Percentiles rank a stretch among this genome's conserved stretches.
phyloP scores from a whole-genome alignment of 345 rosid genomes.

The Citrus cavaleriei region DNA sequence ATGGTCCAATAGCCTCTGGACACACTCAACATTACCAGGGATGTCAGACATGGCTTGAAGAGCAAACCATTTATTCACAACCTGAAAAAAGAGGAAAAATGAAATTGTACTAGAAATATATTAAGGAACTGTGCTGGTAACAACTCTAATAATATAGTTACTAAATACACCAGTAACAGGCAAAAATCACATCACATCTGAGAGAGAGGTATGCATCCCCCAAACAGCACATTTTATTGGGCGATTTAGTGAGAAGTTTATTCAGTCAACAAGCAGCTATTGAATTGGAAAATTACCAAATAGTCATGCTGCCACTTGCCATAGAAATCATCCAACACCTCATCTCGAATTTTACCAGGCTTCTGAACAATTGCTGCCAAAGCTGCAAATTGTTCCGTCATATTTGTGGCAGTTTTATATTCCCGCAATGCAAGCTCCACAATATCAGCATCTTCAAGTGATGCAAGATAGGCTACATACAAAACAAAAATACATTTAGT shows the following conservation, averaged over 20 bases:
- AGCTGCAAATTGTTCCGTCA: constrained; percentile 94
- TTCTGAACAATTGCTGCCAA: constrained; percentile 79
- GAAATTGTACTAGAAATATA: background rate
- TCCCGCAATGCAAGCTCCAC: constrained; percentile 58
- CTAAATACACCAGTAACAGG: background rate
- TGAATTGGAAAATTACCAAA: constrained; percentile 48
- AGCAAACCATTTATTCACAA: constrained; percentile 94
- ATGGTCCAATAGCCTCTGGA: constrained; percentile 64
- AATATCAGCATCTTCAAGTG: constrained; percentile 63
- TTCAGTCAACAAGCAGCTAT: background rate
- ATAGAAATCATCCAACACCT: constrained; percentile 77
- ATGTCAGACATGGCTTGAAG: constrained; percentile 85
- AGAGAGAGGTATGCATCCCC: background rate
- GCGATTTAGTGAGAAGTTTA: background rate
- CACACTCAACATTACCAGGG: constrained; percentile 86
- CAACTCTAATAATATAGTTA: background rate
- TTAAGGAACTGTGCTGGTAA: background rate
- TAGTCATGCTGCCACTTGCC: constrained; percentile 82
- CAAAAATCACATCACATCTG: background rate
- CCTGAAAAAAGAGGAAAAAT: constrained; percentile 38
- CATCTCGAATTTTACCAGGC: constrained; percentile 78
- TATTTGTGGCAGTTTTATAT: constrained; percentile 77
- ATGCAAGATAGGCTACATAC: constrained; percentile 73
- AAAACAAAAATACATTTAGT: constrained; percentile 1
- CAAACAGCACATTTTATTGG: background rate